phyloP scores from a whole-genome alignment of 1,284 basidiomycete species.

The Xerocomus amazonicus region DNA sequence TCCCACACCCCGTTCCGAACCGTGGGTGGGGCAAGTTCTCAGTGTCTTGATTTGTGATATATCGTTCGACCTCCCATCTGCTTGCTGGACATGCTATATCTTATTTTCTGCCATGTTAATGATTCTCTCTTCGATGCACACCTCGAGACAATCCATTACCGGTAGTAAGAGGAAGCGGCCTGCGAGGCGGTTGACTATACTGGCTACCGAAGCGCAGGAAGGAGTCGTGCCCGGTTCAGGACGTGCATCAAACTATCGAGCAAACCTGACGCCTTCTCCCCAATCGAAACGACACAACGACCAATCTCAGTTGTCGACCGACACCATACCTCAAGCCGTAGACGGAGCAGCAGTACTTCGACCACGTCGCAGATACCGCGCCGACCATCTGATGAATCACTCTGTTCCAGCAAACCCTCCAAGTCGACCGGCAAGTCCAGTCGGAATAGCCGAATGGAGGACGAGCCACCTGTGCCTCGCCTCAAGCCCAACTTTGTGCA shows the following conservation, averaged over 20 bases:
- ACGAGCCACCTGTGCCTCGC: slow-evolving; percentile 32
- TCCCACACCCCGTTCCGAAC: too few species aligned
- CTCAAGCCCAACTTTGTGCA: slow-evolving; percentile 28
- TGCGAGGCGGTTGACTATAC: slow-evolving; percentile 11
- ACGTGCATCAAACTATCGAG: slow-evolving; percentile 8
- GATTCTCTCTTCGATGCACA: neutral
- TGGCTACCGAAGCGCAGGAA: slow-evolving; percentile 8
- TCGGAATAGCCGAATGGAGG: slow-evolving; percentile 28
- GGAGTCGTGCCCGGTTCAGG: slow-evolving; percentile 22
- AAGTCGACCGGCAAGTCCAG: slow-evolving; percentile 34
- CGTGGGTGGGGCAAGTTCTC: too few species aligned
- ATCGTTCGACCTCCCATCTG: too few species aligned
- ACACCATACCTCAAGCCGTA: slow-evolving; percentile 19
- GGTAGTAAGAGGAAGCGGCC: slow-evolving; percentile 16
- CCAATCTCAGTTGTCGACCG: slow-evolving; percentile 21
- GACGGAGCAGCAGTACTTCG: slow-evolving; percentile 30
- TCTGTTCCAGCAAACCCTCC: slow-evolving; percentile 40
- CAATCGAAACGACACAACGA: slow-evolving; percentile 21
- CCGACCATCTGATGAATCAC: slow-evolving; percentile 38
- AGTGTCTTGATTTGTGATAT: too few species aligned
- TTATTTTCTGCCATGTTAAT: neutral
- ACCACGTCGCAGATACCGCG: slow-evolving; percentile 18
- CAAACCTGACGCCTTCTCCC: slow-evolving; percentile 11
- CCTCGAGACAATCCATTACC: neutral
- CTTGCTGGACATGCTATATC: neutral